Conservation (phyloP, 306 rosid genomes). For the Dalbergia cultrata region DNA sequence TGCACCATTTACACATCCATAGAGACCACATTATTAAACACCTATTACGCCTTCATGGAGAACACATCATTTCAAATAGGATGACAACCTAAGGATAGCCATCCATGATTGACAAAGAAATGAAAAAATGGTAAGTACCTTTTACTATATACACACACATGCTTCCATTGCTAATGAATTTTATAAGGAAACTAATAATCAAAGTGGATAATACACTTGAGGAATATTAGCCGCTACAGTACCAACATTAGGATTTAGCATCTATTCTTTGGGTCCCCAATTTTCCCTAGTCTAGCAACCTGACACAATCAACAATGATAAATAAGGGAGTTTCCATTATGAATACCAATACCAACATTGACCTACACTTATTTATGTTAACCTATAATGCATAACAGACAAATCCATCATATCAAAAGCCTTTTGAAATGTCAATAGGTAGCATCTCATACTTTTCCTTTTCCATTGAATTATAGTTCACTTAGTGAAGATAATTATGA, state of each 20-base stretch:
- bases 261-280: conserved; percentile 98
- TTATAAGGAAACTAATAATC: conserved; percentile 5
- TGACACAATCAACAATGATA: conserved; percentile 51
- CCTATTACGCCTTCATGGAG: too few relatives aligned
- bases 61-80: too few relatives aligned
- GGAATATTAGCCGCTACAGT: conserved; percentile 94
- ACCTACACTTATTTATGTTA: not conserved
- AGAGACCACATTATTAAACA: too few relatives aligned
- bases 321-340: conserved; percentile 37
- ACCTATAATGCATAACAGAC: not conserved
- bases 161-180: conserved; percentile 6
- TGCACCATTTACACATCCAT: too few relatives aligned
- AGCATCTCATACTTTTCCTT: not conserved
- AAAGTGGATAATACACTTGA: conserved; percentile 63
- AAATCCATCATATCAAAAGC: conserved; percentile 24
- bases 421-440: conserved; percentile 9
- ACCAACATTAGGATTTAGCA: conserved; percentile 99
- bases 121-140: too few relatives aligned
- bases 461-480: not conserved
- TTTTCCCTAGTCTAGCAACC: conserved; percentile 98
- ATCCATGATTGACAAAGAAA: too few relatives aligned
- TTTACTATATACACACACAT: not conserved
- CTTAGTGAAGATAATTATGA: conserved; percentile 1
- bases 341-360: conserved; percentile 2
- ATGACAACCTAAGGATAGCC: too few relatives aligned